Evolutionary conservation across 495 filamentous ascomycete genomes (phyloP).

Genomic region (Pyronema domesticum): DNA sequence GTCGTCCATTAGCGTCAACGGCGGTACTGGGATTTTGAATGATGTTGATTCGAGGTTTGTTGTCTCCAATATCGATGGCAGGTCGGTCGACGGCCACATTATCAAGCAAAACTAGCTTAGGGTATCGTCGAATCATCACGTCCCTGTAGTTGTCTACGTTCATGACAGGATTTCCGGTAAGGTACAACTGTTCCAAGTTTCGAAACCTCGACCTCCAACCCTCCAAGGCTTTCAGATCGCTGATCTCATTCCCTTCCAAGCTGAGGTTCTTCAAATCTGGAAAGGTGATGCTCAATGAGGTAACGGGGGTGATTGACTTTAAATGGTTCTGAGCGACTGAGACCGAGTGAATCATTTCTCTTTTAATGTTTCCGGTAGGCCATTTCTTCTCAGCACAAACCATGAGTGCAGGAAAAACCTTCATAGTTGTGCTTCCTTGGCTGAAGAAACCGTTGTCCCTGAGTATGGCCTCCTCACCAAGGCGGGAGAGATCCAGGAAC

Average conservation of each 20-base stretch:
- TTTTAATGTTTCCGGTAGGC: conserved; percentile 43
- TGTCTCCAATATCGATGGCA: conserved; percentile 9
- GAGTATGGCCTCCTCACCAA: conserved; percentile 51
- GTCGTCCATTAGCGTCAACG: conserved; percentile 32
- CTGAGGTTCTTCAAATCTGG: conserved; percentile 59
- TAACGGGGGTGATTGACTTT: conserved; percentile 47
- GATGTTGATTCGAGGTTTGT: conserved; percentile 1
- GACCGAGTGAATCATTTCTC: conserved; percentile 56
- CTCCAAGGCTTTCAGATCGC: conserved; percentile 28
- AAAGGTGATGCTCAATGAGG: conserved; percentile 52
- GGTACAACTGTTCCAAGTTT: conserved; percentile 55
- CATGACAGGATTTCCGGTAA: conserved; percentile 59
- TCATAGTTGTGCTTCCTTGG: conserved; percentile 49
- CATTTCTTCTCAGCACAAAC: conserved; percentile 57
- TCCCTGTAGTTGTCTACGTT: conserved; percentile 40
- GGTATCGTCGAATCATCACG: conserved; percentile 68
- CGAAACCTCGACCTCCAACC: conserved; percentile 64
- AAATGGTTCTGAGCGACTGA: conserved; percentile 63
- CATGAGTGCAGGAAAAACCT: conserved; percentile 82
- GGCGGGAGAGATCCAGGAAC: conserved; percentile 59
- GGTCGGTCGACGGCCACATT: conserved; percentile 15
- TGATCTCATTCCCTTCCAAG: conserved; percentile 21
- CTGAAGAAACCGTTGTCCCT: conserved; percentile 58
- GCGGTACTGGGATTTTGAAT: conserved; percentile 12
- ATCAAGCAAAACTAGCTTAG: conserved; percentile 46